A percentile compares a stretch with the other conserved stretches of the same genome.
These are phyloP conservation scores for Amylocystis lapponica DNA, from an alignment of 768 basidiomycete genomes.

Conservation along the genomic window DNA sequence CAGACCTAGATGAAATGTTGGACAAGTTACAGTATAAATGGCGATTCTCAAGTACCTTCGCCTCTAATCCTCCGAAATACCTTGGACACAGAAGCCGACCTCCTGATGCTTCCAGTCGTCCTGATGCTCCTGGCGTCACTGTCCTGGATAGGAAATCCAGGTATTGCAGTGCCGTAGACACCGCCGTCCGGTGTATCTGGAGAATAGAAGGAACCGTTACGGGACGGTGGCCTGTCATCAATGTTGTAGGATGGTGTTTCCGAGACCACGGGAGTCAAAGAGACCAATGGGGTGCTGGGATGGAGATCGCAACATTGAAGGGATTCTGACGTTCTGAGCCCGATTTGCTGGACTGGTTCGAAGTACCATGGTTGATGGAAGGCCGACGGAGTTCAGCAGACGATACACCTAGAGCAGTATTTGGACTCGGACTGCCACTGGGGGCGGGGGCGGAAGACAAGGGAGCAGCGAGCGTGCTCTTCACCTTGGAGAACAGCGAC, in stretches of 20 bases:
- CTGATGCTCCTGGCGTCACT: constrained; percentile 79
- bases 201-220: constrained; percentile 42
- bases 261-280: constrained; percentile 79
- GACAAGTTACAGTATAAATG: not conserved
- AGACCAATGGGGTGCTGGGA: constrained; percentile 80
- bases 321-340: constrained; percentile 55
- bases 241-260: constrained; percentile 65
- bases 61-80: constrained; percentile 87
- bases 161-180: constrained; percentile 71
- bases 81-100: constrained; percentile 83
- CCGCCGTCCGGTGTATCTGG: constrained; percentile 55
- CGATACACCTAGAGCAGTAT: constrained; percentile 25
- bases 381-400: constrained; percentile 55
- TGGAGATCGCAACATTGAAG: constrained; percentile 43
- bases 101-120: constrained; percentile 61
- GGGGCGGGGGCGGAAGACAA: constrained; percentile 45
- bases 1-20: constrained; percentile 47
- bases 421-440: constrained; percentile 23
- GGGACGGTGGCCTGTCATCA: constrained; percentile 59
- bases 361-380: constrained; percentile 42
- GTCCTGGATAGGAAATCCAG: constrained; percentile 89
- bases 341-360: constrained; percentile 42
- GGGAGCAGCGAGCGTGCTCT: constrained; percentile 69
- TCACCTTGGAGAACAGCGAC: constrained; percentile 75
- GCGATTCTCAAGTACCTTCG: constrained; percentile 50